Base-by-base conservation (phyloP, 495 filamentous ascomycete genomes). In the Cercophora sp. region DNA sequence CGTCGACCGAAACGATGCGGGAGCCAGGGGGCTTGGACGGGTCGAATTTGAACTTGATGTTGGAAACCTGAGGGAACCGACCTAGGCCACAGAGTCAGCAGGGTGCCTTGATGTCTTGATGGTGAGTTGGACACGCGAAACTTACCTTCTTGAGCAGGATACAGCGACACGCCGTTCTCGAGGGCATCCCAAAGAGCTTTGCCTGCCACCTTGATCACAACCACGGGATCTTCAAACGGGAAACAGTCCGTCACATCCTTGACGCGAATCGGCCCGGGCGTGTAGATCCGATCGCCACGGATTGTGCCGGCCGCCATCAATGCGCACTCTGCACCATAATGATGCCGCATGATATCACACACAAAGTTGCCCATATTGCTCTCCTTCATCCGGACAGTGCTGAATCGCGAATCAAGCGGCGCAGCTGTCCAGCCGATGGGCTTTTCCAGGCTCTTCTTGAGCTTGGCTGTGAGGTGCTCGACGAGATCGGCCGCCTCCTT, bases 241-340 rank as follows among this genome's bases (percentile, higher is more conserved):
- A 96, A 96, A 55, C 88, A 91, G 40, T 84, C 82, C 51, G 73
- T 75, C 10, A 96, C 79, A 60, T 96, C 91, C 53, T 86, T 86
- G 25, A 94, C 64, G 10, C 80, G 72, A 3, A 96, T 63, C 4
- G 91, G 74, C 0, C 91, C 91, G 0, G 87, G 86, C 0, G 86
- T 79, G 52, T 96, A 96, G 31, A 96, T 83, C 66, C 92, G 88
- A 55, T 95, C 91, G 4, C 91, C 91, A 8, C 91, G 78, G 46
- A 95, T 87, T n/a, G 91, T 96, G 1, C 91, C 91, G 0, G 85
- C 82, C 0, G 87, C 88, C 83, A 96, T 92, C 51, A 96, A 70
- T 15, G 85, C 76, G 63, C 88, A 93, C 54, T 96, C 91, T 0
- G 87, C 79, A 8, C 67, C 61, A 62, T 95, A 89, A 62, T 94